These are phyloP conservation scores for Amanita inopinata DNA, from an alignment of 768 basidiomycete species.

Conservation along the genomic window DNA sequence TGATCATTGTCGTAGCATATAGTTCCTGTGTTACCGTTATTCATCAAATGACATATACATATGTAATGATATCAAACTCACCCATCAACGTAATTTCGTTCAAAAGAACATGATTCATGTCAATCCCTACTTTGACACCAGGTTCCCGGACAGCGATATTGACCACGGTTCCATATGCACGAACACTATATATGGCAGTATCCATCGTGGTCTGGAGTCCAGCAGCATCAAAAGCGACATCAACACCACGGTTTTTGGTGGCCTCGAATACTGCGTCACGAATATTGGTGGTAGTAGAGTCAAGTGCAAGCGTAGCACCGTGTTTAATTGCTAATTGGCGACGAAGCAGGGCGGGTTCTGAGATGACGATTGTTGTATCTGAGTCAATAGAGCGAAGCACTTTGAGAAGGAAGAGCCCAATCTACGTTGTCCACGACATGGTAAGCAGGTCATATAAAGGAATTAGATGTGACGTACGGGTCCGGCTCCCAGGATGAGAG, in stretches of 20 bases:
- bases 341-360: constrained; percentile 30
- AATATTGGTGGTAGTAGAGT: constrained; percentile 23
- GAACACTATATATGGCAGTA: constrained; percentile 24
- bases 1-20: constrained; percentile 30
- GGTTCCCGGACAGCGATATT: constrained; percentile 36
- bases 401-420: constrained; percentile 29
- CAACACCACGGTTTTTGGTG: constrained; percentile 26
- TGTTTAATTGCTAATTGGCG: constrained; percentile 26
- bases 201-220: constrained; percentile 30
- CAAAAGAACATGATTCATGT: constrained; percentile 25
- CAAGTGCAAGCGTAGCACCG: constrained; percentile 27
- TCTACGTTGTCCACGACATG: constrained; percentile 14
- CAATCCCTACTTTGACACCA: constrained; percentile 17
- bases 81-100: constrained; percentile 32
- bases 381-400: constrained; percentile 22
- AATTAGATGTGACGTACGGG: constrained; percentile 23
- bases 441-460: not conserved
- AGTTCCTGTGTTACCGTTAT: constrained; percentile 17
- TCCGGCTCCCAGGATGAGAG: constrained; percentile 34
- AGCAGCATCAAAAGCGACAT: constrained; percentile 38
- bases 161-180: constrained; percentile 28
- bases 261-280: constrained; percentile 17
- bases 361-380: constrained; percentile 22
- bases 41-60: not conserved
- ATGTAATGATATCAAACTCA: constrained; percentile 10